Base-by-base conservation (phyloP, 331 rosid genomes). In the Pyrus hybrid region DNA sequence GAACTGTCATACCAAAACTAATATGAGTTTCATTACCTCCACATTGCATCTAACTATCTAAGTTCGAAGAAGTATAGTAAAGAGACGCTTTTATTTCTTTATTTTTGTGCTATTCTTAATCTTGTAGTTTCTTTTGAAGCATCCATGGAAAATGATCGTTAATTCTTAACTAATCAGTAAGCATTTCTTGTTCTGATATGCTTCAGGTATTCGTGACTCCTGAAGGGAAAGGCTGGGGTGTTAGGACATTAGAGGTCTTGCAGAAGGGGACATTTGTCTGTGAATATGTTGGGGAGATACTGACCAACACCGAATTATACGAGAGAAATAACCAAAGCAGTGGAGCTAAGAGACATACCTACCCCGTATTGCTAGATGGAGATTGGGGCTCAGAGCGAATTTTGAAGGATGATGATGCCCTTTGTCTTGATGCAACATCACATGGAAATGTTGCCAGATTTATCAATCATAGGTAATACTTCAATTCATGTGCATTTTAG, bases 221-320 rank as follows among this genome's bases (percentile, higher is more conserved):
- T 78, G 91, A 85, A 83, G 86, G 88, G 80, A 94, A 94, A 73
- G 99, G 97, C 43, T 94, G 99, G 99, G 99, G 97, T 43, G 65
- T 94, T 23, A 87, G 96, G 87, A 51, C 92, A 25, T 85, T 90
- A 4, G 91, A 90, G 79, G 82, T 83, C 76, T 86, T 94, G 82
- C 93, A 93, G 2, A 90, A 79, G 79, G 97, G 99, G n/a, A 58
- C 85, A 76, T 94, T 91, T 76, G 86, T 94, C 5, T 94, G 97
- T 74, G 99, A 94, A 84, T 94, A 91, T 45, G 84, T 83, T 14
- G 99, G 99, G 63, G 99, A 94, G 79, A 78, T 94, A 80, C 75
- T 94, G 79, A 94, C 99, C 25, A 94, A 91, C 81, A 80, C 76
- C 29, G 99, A 94, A 82, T 79, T 94, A 74, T 88, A 85, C 77